phyloP scores from a whole-genome alignment of 352 stramenopile genomes.

The Pythium monospermum region DNA sequence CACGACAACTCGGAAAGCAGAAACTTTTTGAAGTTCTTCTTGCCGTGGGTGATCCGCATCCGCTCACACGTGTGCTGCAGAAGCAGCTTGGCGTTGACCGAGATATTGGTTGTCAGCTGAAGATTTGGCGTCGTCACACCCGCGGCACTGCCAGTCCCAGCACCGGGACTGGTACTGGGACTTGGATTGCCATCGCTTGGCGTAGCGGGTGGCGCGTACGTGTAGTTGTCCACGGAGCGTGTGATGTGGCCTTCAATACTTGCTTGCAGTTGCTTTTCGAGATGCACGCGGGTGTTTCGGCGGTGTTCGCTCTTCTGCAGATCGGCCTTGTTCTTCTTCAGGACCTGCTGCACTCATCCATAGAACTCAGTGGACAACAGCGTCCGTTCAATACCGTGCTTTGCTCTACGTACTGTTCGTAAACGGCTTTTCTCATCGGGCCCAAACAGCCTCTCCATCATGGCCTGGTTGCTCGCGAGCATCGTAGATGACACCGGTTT shows the following conservation, averaged over 20 bases:
- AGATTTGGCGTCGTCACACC: too few species aligned
- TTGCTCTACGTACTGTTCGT: slow-evolving; percentile 41
- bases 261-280: slow-evolving; percentile 85
- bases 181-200: too few species aligned
- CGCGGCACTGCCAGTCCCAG: too few species aligned
- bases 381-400: neutral
- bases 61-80: slow-evolving; percentile 80
- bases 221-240: slow-evolving; percentile 73
- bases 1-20: slow-evolving; percentile 70
- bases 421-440: slow-evolving; percentile 59
- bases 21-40: slow-evolving; percentile 83
- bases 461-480: slow-evolving; percentile 58
- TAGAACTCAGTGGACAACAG: neutral
- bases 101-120: slow-evolving; percentile 18
- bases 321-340: slow-evolving; percentile 82
- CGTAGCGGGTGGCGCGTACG: too few species aligned
- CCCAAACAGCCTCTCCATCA: slow-evolving; percentile 74
- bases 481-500: slow-evolving; percentile 38
- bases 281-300: slow-evolving; percentile 62
- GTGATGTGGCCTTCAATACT: slow-evolving; percentile 88
- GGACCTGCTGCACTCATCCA: slow-evolving; percentile 37
- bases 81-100: slow-evolving; percentile 79
- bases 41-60: slow-evolving; percentile 66
- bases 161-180: too few species aligned
- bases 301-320: slow-evolving; percentile 69